Conservation (phyloP, 768 basidiomycete genomes). For the Rubroboletus pulcherrimus region DNA sequence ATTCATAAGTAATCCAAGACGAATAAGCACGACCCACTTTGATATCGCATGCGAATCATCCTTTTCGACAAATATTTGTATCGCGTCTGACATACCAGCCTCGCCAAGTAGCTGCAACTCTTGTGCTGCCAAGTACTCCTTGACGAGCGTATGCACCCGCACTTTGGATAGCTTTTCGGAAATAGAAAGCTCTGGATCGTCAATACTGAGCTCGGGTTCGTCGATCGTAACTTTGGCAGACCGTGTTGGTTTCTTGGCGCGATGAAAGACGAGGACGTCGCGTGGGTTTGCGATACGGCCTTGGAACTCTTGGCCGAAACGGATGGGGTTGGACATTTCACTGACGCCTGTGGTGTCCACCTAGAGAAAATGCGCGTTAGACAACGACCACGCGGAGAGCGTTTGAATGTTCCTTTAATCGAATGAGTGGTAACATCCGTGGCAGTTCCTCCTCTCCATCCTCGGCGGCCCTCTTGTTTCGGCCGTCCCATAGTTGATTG, state of each 20-base stretch:
- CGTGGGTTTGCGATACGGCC: constrained; percentile 91
- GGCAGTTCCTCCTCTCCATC: constrained; percentile 60
- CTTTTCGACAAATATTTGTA: constrained; percentile 95
- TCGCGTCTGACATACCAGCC: constrained; percentile 88
- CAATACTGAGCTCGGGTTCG: constrained; percentile 76
- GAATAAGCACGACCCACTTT: constrained; percentile 48
- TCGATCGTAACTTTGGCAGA: constrained; percentile 62
- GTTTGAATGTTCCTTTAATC: constrained; percentile 59
- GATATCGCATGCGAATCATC: constrained; percentile 93
- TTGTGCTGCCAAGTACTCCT: constrained; percentile 89
- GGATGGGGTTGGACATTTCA: constrained; percentile 92
- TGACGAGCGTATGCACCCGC: constrained; percentile 83
- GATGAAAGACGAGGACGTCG: constrained; percentile 88
- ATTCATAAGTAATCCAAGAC: not conserved
- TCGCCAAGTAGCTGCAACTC: constrained; percentile 90
- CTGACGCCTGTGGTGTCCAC: constrained; percentile 90
- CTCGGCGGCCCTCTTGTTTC: constrained; percentile 41
- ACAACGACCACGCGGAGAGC: not conserved
- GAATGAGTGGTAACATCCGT: constrained; percentile 80
- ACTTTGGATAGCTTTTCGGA: constrained; percentile 78
- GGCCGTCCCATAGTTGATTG: constrained; percentile 36
- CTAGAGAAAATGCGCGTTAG: constrained; percentile 31
- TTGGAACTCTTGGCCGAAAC: constrained; percentile 94
- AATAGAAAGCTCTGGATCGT: constrained; percentile 62
- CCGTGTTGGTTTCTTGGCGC: constrained; percentile 56